Evolutionary conservation across 2,329 filamentous ascomycete species (phyloP).

Genomic region (Cordyceps cicadae): DNA sequence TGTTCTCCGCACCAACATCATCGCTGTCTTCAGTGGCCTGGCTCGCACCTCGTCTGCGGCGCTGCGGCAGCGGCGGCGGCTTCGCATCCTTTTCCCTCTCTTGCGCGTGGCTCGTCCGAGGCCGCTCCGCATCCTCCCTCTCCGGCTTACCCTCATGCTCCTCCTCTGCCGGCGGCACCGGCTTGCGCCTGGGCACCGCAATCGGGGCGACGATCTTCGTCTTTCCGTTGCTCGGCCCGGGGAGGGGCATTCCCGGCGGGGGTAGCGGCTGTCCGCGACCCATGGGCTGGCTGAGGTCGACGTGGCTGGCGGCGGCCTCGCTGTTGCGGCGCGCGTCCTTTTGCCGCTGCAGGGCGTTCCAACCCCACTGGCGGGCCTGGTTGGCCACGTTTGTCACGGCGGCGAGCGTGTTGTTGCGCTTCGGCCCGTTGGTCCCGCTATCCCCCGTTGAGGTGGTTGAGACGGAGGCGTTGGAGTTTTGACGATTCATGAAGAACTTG

Average conservation of each 20-base stretch:
- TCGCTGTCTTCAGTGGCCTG: constrained; percentile 26
- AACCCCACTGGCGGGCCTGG: constrained; percentile 51
- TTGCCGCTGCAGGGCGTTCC: constrained; percentile 46
- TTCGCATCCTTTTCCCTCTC: constrained; percentile 20
- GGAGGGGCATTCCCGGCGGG: constrained; percentile 71
- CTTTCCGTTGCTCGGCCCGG: constrained; percentile 52
- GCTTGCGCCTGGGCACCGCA: constrained; percentile 57
- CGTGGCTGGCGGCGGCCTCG: constrained; percentile 20
- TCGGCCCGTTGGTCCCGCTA: constrained; percentile 21
- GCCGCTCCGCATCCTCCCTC: neutral
- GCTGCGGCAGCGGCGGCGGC: constrained; percentile 42
- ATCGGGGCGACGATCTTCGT: constrained; percentile 50
- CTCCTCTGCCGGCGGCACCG: constrained; percentile 33
- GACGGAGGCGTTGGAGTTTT: constrained; percentile 28
- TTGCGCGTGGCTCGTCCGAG: constrained; percentile 13
- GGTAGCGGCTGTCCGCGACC: constrained; percentile 75
- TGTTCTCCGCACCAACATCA: constrained; percentile 35
- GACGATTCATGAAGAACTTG: constrained; percentile 32
- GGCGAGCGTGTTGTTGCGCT: constrained; percentile 43
- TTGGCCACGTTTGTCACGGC: constrained; percentile 48
- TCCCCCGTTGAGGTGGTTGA: constrained; percentile 20
- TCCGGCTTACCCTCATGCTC: neutral
- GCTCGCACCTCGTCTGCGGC: constrained; percentile 26
- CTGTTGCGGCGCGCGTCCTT: constrained; percentile 32
- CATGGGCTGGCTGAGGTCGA: constrained; percentile 59